Percentiles rank a stretch among this genome's conserved stretches.
Conservation (phyloP, 1,284 basidiomycete genomes). For the Fomitopsis betulina region DNA sequence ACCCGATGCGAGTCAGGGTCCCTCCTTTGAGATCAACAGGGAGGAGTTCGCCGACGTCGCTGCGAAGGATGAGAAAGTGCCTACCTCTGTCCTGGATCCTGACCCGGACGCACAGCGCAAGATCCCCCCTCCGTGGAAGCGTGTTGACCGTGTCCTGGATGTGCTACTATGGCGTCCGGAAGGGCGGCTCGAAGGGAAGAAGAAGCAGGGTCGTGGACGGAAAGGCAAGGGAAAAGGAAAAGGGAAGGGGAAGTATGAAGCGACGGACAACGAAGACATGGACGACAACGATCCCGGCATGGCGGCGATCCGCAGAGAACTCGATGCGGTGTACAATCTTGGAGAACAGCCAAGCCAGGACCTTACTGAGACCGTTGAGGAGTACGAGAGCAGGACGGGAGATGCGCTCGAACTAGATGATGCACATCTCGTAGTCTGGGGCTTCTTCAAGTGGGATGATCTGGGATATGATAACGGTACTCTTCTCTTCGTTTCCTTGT, state of each 20-base stretch:
- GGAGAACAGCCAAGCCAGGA: conserved; percentile 55
- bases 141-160: conserved; percentile 78
- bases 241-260: conserved; percentile 2
- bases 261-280: conserved; percentile 30
- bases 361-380: conserved; percentile 48
- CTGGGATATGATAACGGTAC: conserved; percentile 85
- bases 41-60: conserved; percentile 31
- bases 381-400: conserved; percentile 52
- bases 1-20: conserved; percentile 16
- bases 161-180: conserved; percentile 55
- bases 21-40: conserved; percentile 18
- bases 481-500: not conserved
- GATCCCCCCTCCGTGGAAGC: conserved; percentile 75
- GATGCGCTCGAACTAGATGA: conserved; percentile 44
- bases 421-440: conserved; percentile 65
- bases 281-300: conserved; percentile 21
- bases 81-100: conserved; percentile 31
- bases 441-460: conserved; percentile 88
- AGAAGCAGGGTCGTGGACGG: conserved; percentile 26
- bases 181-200: conserved; percentile 8
- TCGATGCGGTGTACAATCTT: conserved; percentile 38
- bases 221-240: conserved; percentile 16
- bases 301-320: conserved; percentile 30
- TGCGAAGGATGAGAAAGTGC: conserved; percentile 27
- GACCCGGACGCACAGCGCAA: conserved; percentile 55